phyloP scores from a whole-genome alignment of 257 asterid species.

The Buddleja alternifolia region DNA sequence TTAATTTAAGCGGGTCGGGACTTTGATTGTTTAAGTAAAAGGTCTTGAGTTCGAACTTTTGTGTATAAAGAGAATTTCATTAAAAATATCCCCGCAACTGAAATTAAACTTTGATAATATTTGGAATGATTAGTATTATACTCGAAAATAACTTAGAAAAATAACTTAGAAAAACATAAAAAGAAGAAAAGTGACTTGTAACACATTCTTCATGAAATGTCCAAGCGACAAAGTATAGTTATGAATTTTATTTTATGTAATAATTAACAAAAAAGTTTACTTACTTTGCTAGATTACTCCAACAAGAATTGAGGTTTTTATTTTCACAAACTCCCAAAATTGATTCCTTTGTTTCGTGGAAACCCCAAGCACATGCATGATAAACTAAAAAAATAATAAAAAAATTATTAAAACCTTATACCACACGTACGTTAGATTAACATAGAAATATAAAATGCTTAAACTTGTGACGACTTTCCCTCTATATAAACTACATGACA shows the following conservation, averaged over 20 bases:
- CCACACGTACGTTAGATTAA: background rate
- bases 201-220: too few species aligned
- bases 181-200: too few species aligned
- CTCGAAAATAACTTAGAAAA: too few species aligned
- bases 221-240: background rate
- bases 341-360: conserved; percentile 34
- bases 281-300: conserved; percentile 29
- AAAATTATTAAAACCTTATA: background rate
- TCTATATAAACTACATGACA: conserved; percentile 42
- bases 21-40: too few species aligned
- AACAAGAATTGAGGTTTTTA: conserved; percentile 38
- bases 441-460: conserved; percentile 9
- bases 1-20: too few species aligned
- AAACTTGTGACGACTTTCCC: conserved; percentile 23
- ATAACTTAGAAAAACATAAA: too few species aligned
- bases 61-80: too few species aligned
- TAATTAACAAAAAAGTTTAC: conserved; percentile 14
- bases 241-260: conserved; percentile 13
- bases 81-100: too few species aligned
- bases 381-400: background rate
- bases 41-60: too few species aligned
- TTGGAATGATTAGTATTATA: too few species aligned
- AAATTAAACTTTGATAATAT: too few species aligned
- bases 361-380: conserved; percentile 35
- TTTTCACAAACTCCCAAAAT: conserved; percentile 16